A percentile compares a stretch with the other conserved stretches of the same genome.
Conservation (phyloP, 306 rosid genomes). For the Begonia fuchsioides region DNA sequence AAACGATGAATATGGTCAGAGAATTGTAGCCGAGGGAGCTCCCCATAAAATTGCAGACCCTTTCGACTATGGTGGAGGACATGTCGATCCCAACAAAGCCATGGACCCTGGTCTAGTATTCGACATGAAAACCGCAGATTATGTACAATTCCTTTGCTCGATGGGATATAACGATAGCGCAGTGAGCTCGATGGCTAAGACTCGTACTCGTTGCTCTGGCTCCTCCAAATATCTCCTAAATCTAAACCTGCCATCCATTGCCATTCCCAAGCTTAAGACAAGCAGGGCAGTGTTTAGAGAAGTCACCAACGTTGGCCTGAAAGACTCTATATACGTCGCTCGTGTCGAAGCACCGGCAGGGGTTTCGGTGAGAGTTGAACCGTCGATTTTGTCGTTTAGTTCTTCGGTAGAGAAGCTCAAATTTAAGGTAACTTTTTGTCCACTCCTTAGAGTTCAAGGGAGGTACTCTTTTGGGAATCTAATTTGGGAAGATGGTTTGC, state of each 20-base stretch:
- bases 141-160: constrained; percentile 37
- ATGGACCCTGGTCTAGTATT: constrained; percentile 38
- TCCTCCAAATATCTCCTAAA: constrained; percentile 17
- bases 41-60: constrained; percentile 44
- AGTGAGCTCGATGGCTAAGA: constrained; percentile 17
- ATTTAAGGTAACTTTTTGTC: constrained; percentile 25
- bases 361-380: constrained; percentile 23
- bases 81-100: constrained; percentile 41
- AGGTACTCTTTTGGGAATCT: constrained; percentile 46
- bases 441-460: constrained; percentile 27
- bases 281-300: constrained; percentile 27
- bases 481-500: constrained; percentile 41
- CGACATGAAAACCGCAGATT: constrained; percentile 31
- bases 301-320: constrained; percentile 46
- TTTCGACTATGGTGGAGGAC: constrained; percentile 61
- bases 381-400: constrained; percentile 19
- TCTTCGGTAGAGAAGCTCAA: constrained; percentile 21
- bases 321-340: constrained; percentile 24
- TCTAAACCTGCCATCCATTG: constrained; percentile 45
- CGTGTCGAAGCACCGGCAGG: constrained; percentile 30
- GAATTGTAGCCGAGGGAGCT: constrained; percentile 50
- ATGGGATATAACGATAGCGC: constrained; percentile 50
- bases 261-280: constrained; percentile 33
- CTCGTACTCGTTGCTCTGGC: constrained; percentile 19
- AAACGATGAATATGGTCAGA: constrained; percentile 27